These are phyloP conservation scores for Leucocoprinus leucothites DNA, from an alignment of 768 basidiomycete species.

Conservation along the genomic window DNA sequence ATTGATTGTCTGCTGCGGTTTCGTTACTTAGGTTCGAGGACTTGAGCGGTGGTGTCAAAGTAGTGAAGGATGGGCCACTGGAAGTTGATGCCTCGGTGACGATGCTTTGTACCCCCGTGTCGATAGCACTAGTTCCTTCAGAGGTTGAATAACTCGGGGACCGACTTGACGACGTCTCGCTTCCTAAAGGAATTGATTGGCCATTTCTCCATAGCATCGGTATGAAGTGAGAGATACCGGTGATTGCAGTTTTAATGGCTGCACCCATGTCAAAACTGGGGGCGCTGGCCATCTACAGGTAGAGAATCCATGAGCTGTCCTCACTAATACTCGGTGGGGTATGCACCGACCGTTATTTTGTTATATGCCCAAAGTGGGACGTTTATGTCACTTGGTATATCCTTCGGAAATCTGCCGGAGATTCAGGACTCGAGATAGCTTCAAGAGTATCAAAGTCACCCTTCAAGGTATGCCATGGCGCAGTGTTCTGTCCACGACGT, in stretches of 20 bases:
- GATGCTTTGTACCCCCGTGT: no score
- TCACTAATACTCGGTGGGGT: background rate
- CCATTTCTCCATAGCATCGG: background rate
- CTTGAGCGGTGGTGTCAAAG: no score
- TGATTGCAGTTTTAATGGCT: background rate
- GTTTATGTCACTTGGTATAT: background rate
- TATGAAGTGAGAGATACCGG: background rate
- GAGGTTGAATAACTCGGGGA: no score
- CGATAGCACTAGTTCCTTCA: no score
- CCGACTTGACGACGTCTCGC: no score
- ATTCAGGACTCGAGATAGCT: background rate
- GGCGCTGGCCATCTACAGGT: background rate
- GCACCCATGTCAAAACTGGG: background rate
- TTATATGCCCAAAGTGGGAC: slow-evolving; percentile 11
- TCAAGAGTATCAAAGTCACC: background rate
- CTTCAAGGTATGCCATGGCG: slow-evolving; percentile 1
- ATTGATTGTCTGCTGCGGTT: background rate
- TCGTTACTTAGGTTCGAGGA: no score
- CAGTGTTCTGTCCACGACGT: slow-evolving; percentile 16
- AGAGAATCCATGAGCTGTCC: no score
- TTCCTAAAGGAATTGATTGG: no score
- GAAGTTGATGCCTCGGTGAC: no score
- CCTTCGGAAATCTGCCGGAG: background rate
- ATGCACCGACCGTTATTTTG: slow-evolving; percentile 1
- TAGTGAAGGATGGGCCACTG: no score